phyloP scores from a whole-genome alignment of 495 filamentous ascomycete species.

The Xylaria castorea region DNA sequence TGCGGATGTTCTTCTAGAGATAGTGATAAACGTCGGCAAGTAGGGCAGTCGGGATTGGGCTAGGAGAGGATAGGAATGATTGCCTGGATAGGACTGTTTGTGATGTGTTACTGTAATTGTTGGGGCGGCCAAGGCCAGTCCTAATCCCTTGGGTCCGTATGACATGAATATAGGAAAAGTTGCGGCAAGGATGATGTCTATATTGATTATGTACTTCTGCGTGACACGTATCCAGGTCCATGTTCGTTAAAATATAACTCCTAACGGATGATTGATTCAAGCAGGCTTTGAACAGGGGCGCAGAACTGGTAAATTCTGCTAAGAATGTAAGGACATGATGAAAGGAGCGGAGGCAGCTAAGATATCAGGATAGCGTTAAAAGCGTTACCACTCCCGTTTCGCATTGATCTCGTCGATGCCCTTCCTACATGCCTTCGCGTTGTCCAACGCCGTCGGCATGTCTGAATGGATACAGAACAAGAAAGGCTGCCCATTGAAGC shows the following conservation, averaged over 20 bases:
- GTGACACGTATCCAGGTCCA: too few relatives aligned
- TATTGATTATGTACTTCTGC: too few relatives aligned
- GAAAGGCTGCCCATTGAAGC: slow-evolving; percentile 54
- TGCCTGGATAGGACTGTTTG: not conserved
- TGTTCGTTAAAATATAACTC: too few relatives aligned
- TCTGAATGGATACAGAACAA: slow-evolving; percentile 65
- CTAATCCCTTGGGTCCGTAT: too few relatives aligned
- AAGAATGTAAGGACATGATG: too few relatives aligned
- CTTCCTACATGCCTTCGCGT: slow-evolving; percentile 55
- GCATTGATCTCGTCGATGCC: slow-evolving; percentile 49
- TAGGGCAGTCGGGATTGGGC: too few relatives aligned
- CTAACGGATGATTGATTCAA: too few relatives aligned
- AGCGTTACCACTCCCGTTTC: not conserved
- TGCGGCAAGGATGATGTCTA: too few relatives aligned
- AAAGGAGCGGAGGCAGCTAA: not conserved
- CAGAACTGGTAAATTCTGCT: not conserved
- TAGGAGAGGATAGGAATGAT: not conserved
- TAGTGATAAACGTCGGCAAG: too few relatives aligned
- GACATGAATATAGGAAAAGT: too few relatives aligned
- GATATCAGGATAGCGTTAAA: not conserved
- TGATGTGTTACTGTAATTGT: not conserved
- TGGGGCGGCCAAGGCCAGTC: too few relatives aligned
- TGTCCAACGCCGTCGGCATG: slow-evolving; percentile 42
- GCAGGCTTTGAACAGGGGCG: not conserved
- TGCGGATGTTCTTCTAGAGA: too few relatives aligned